A percentile compares a stretch with the other conserved stretches of the same genome.
phyloP scores from a whole-genome alignment of 2,329 filamentous ascomycete genomes.

The Neopestalotiopsis sp. region DNA sequence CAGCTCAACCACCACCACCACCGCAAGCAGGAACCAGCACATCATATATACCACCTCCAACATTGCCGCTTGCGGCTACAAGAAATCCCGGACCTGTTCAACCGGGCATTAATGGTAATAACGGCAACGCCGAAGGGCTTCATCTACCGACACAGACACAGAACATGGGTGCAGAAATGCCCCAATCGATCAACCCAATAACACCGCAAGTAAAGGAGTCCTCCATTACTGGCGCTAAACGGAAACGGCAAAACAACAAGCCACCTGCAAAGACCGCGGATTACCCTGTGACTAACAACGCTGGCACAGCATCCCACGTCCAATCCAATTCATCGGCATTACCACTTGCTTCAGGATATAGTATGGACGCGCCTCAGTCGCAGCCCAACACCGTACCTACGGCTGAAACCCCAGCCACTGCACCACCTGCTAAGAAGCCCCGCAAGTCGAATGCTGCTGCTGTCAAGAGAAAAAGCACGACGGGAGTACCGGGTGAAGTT shows the following conservation, averaged over 20 bases:
- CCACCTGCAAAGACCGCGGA: conserved; percentile 22
- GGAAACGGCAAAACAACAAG: conserved; percentile 34
- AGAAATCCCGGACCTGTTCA: not conserved
- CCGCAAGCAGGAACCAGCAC: conserved; percentile 17
- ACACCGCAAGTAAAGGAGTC: conserved; percentile 33
- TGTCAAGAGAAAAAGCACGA: not conserved
- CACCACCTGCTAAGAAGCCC: conserved; percentile 32
- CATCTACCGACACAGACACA: conserved; percentile 21
- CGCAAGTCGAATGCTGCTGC: conserved; percentile 33
- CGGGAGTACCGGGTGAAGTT: not conserved
- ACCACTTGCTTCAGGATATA: not conserved
- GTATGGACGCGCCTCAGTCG: not conserved
- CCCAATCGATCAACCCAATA: conserved; percentile 3
- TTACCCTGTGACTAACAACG: not conserved
- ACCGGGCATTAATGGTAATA: conserved; percentile 18
- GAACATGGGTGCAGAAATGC: conserved; percentile 13
- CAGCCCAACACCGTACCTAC: not conserved
- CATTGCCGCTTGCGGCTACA: conserved; percentile 13
- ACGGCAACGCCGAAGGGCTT: conserved; percentile 26
- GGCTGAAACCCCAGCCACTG: not conserved
- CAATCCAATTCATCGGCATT: not conserved
- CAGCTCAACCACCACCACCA: conserved; percentile 5
- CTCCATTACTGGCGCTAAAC: conserved; percentile 36
- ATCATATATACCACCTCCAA: conserved; percentile 22
- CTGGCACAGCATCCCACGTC: not conserved